A percentile compares a stretch with the other conserved stretches of the same genome.
These are phyloP conservation scores for Pulveroboletus ravenelii DNA, from an alignment of 768 basidiomycete species.

Conservation along the genomic window DNA sequence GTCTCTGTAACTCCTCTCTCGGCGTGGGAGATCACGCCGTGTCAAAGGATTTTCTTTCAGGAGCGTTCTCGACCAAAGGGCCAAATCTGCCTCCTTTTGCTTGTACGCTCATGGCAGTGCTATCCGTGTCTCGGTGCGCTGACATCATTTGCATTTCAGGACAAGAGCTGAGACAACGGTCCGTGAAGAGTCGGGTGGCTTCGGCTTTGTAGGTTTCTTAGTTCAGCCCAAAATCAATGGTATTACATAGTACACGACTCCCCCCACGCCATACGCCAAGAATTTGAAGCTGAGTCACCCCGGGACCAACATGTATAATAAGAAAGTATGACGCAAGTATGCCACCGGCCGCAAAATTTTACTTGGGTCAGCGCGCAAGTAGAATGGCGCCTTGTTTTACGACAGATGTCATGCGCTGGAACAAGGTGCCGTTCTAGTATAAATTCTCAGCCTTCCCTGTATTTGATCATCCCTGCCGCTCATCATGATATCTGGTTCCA, in stretches of 20 bases:
- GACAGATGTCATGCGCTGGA: constrained; percentile 4
- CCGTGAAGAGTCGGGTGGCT: background rate
- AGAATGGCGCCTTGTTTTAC: too few species aligned
- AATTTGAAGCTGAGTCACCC: too few species aligned
- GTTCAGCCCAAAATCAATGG: background rate
- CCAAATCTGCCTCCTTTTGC: background rate
- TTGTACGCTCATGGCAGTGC: too few species aligned
- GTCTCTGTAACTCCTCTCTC: background rate
- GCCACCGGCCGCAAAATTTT: background rate
- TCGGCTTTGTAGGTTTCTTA: background rate
- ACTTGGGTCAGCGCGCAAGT: background rate
- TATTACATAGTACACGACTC: too few species aligned
- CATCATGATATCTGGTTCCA: constrained; percentile 9
- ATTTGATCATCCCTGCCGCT: background rate
- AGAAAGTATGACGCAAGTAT: background rate
- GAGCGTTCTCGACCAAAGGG: background rate
- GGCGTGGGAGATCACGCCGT: too few species aligned
- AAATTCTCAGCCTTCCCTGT: background rate
- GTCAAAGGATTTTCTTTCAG: too few species aligned
- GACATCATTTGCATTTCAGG: background rate
- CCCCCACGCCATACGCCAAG: too few species aligned
- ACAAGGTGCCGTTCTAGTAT: background rate
- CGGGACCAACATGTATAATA: too few species aligned
- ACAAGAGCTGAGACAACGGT: background rate
- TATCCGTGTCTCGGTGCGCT: background rate